Evolutionary conservation across 257 asterid species (phyloP).

Genomic region (Solanum habrochaites): DNA sequence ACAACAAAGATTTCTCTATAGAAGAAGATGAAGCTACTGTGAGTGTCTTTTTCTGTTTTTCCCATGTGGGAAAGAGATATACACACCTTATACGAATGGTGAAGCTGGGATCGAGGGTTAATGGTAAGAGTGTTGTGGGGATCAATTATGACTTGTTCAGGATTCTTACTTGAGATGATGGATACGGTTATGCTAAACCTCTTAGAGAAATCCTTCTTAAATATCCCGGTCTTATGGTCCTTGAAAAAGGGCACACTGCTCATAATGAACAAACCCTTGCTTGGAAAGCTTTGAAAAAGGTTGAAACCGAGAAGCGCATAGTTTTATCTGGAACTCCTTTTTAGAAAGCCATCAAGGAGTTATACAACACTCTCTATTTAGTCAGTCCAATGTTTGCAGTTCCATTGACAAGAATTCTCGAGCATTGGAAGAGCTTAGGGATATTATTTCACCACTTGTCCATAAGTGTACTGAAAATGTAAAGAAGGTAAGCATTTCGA

Average conservation of each 20-base stretch:
- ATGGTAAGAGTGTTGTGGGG: conserved; percentile 27
- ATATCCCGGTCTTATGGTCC: conserved; percentile 40
- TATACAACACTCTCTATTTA: conserved; percentile 47
- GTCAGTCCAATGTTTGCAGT: conserved; percentile 39
- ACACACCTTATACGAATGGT: not conserved
- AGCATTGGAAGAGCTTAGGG: conserved; percentile 24
- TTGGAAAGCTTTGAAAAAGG: conserved; percentile 44
- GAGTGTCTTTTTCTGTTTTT: not conserved
- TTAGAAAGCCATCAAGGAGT: conserved; percentile 55
- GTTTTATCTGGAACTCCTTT: conserved; percentile 79
- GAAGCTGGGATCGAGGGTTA: not conserved
- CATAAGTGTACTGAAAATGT: conserved; percentile 46
- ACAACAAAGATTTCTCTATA: conserved; percentile 17
- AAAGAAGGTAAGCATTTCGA: conserved; percentile 45
- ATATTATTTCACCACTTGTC: conserved; percentile 46
- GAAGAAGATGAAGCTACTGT: conserved; percentile 16
- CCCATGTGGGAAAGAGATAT: not conserved
- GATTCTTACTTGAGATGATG: conserved; percentile 22
- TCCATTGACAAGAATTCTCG: conserved; percentile 13
- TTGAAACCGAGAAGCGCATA: conserved; percentile 40
- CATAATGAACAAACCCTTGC: conserved; percentile 34
- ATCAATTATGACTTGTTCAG: conserved; percentile 40
- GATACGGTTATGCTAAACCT: not conserved
- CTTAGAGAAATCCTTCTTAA: conserved; percentile 41
- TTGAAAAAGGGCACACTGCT: conserved; percentile 83